phyloP scores from a whole-genome alignment of 202 grass and related monocot genomes.

The Alloteropsis angusta region DNA sequence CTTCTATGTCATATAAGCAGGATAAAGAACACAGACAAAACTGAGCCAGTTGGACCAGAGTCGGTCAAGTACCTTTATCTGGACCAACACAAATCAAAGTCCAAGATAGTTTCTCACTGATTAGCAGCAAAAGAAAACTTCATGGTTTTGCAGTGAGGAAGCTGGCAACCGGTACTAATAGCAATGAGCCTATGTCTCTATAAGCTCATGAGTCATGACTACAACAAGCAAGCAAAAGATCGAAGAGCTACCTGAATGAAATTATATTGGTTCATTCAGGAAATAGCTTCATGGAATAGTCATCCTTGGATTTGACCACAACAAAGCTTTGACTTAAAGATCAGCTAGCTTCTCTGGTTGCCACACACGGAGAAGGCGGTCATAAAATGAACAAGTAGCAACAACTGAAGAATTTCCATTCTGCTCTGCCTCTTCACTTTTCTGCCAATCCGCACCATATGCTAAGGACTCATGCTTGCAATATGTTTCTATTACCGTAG shows the following conservation, averaged over 20 bases:
- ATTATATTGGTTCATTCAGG: slow-evolving; percentile 31
- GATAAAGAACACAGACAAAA: neutral
- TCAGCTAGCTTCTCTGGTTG: slow-evolving; percentile 40
- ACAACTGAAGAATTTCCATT: slow-evolving; percentile 40
- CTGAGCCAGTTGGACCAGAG: neutral
- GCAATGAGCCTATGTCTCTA: neutral
- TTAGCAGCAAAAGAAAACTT: slow-evolving; percentile 15
- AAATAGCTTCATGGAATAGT: slow-evolving; percentile 7
- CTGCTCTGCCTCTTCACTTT: slow-evolving; percentile 18
- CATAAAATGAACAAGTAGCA: slow-evolving; percentile 91
- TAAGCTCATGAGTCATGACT: neutral
- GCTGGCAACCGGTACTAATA: neutral
- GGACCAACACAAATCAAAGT: neutral
- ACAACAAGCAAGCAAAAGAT: slow-evolving; percentile 18
- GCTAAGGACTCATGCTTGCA: slow-evolving; percentile 81
- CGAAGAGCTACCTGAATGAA: slow-evolving; percentile 28
- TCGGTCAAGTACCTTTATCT: neutral
- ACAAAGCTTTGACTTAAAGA: slow-evolving; percentile 27
- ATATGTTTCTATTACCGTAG: slow-evolving; percentile 59
- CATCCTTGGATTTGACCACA: slow-evolving; percentile 3
- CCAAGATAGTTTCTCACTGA: neutral
- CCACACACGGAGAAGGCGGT: slow-evolving; percentile 74
- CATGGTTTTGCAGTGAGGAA: neutral
- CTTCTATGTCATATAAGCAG: neutral
- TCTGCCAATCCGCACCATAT: slow-evolving; percentile 95